These are phyloP conservation scores for Mycosphaerelloides madeirae DNA, from an alignment of 2,329 filamentous ascomycete species.

Conservation along the genomic window DNA sequence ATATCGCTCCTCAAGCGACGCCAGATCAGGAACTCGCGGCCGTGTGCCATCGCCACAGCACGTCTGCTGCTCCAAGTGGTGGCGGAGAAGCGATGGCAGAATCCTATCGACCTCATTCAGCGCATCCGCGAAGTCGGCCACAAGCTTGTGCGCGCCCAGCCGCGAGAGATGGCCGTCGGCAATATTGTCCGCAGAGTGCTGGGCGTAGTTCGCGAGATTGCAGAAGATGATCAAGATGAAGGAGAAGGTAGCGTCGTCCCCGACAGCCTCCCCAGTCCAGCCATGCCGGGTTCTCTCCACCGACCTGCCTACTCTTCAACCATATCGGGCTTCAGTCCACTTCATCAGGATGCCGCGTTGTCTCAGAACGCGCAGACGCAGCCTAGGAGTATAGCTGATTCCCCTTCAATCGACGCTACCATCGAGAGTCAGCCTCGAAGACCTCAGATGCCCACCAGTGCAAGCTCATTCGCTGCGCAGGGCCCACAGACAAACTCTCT, in stretches of 20 bases:
- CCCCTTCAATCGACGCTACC: constrained; percentile 10
- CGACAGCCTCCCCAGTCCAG: constrained; percentile 35
- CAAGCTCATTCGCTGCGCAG: constrained; percentile 58
- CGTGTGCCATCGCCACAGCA: constrained; percentile 86
- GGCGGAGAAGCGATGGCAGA: constrained; percentile 70
- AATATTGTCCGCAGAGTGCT: constrained; percentile 91
- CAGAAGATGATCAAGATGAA: constrained; percentile 63
- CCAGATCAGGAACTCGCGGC: constrained; percentile 81
- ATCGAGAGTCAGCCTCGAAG: constrained; percentile 37
- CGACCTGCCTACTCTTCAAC: constrained; percentile 30
- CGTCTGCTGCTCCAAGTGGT: constrained; percentile 85
- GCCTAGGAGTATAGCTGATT: constrained; percentile 10
- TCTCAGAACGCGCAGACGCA: constrained; percentile 19
- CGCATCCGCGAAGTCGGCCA: constrained; percentile 75
- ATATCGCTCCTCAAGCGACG: constrained; percentile 83
- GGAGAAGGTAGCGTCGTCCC: constrained; percentile 55
- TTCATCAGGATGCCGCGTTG: constrained; percentile 38
- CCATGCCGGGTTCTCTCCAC: constrained; percentile 16
- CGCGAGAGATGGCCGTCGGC: constrained; percentile 83
- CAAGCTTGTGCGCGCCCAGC: constrained; percentile 75
- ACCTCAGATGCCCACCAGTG: constrained; percentile 58
- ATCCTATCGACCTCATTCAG: constrained; percentile 72
- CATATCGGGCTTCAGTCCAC: constrained; percentile 46
- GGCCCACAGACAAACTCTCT: constrained; percentile 63
- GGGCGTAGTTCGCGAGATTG: constrained; percentile 85